Evolutionary conservation across 176 grass and related monocot genomes (phyloP).

Genomic region (Oryza glumipatula): DNA sequence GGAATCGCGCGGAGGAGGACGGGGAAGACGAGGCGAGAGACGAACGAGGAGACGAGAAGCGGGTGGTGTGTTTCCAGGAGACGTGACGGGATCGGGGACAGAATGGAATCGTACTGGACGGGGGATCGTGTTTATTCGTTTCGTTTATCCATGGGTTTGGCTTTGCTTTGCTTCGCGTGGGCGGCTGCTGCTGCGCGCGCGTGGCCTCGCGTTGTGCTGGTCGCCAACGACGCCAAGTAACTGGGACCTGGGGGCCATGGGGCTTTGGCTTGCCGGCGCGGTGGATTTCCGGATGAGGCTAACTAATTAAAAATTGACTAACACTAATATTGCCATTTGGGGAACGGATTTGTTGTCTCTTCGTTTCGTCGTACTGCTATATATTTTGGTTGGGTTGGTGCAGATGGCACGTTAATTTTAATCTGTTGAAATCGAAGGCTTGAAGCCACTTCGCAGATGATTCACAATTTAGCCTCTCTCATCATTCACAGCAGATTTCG

Average conservation of each 20-base stretch:
- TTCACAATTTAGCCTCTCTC: too few species aligned
- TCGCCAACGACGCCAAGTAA: conserved; percentile 45
- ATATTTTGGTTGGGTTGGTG: neutral
- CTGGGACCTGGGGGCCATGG: conserved; percentile 21
- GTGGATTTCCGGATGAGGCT: neutral
- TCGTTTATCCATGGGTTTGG: conserved; percentile 50
- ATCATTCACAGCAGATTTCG: too few species aligned
- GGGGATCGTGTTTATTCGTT: conserved; percentile 49
- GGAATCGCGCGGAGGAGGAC: conserved; percentile 44
- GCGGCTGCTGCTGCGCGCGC: neutral
- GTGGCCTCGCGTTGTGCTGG: conserved; percentile 22
- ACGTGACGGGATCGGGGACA: conserved; percentile 59
- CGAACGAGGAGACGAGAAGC: neutral
- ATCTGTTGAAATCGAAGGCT: too few species aligned
- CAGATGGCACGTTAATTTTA: too few species aligned
- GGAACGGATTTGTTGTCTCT: neutral
- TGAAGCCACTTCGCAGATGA: too few species aligned
- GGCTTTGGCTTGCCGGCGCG: neutral
- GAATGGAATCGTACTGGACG: conserved; percentile 30
- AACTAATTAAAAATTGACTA: neutral
- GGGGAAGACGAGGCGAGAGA: neutral
- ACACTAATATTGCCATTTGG: neutral
- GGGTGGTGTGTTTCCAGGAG: conserved; percentile 40
- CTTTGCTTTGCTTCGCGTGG: conserved; percentile 3
- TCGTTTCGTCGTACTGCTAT: neutral